These are phyloP conservation scores for Lactarius hatsudake DNA, from an alignment of 768 basidiomycete species.

Conservation along the genomic window DNA sequence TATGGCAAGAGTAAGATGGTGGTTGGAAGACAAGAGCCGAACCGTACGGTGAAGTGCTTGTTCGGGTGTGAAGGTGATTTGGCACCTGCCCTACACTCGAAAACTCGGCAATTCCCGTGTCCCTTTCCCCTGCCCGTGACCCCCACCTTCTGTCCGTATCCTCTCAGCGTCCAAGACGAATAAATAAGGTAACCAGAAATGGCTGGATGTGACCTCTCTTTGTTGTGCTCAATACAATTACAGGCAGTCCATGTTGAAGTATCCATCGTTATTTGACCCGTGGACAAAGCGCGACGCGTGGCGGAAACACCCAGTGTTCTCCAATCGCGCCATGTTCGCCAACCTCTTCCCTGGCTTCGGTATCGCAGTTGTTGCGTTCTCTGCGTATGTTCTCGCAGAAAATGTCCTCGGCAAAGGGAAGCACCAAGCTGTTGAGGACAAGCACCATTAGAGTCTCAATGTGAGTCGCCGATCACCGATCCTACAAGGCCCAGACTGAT, in stretches of 20 bases:
- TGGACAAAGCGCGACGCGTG: conserved; percentile 94
- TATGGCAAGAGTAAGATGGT: conserved; percentile 11
- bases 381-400: conserved; percentile 85
- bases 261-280: conserved; percentile 84
- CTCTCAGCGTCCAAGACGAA: background rate
- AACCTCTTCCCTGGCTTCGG: conserved; percentile 95
- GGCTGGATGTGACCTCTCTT: background rate
- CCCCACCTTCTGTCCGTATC: background rate
- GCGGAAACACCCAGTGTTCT: conserved; percentile 88
- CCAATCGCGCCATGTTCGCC: conserved; percentile 81
- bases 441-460: conserved; percentile 19
- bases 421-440: conserved; percentile 17
- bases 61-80: conserved; percentile 33
- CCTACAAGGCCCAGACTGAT: background rate
- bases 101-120: conserved; percentile 18
- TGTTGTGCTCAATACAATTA: background rate
- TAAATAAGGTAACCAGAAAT: background rate
- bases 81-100: conserved; percentile 57
- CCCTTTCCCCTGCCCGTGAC: conserved; percentile 3
- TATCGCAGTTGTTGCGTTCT: conserved; percentile 88
- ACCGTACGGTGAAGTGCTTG: conserved; percentile 19
- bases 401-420: conserved; percentile 45
- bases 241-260: conserved; percentile 30
- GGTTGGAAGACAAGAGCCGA: conserved; percentile 25
- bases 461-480: background rate